phyloP scores from a whole-genome alignment of 2,329 filamentous ascomycete genomes.

The Monosporascus sp. region DNA sequence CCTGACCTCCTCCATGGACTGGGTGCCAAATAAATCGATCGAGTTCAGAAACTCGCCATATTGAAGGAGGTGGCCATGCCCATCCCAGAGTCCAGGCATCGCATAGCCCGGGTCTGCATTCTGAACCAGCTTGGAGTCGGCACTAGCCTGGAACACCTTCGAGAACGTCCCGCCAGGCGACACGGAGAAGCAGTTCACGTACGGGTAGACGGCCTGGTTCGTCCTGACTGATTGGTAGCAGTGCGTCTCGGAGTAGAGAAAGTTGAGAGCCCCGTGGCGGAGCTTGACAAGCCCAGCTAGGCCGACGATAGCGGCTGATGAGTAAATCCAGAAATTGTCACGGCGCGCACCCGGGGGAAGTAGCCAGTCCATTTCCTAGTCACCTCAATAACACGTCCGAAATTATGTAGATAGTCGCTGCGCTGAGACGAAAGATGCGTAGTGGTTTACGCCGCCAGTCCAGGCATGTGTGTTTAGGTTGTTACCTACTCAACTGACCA shows the following conservation, averaged over 20 bases:
- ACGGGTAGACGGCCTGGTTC: constrained; percentile 29
- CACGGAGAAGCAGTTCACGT: constrained; percentile 52
- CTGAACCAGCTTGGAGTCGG: constrained; percentile 21
- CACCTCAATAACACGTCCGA: background rate
- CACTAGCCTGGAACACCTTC: constrained; percentile 36
- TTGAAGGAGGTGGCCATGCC: constrained; percentile 60
- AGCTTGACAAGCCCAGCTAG: constrained; percentile 18
- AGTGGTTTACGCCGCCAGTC: too few species aligned
- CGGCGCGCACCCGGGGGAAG: constrained; percentile 12
- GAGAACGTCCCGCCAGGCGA: constrained; percentile 42
- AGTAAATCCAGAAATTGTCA: constrained; percentile 14
- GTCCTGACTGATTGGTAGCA: constrained; percentile 42
- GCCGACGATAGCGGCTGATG: constrained; percentile 13
- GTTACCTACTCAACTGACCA: too few species aligned
- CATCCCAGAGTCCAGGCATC: constrained; percentile 65
- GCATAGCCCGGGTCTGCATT: constrained; percentile 43
- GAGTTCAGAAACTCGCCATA: constrained; percentile 65
- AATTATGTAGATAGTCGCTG: background rate
- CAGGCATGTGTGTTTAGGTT: too few species aligned
- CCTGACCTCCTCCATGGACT: constrained; percentile 50
- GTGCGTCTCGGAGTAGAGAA: constrained; percentile 26
- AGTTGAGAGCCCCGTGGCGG: constrained; percentile 15
- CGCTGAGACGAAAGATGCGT: too few species aligned
- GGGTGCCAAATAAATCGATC: constrained; percentile 56
- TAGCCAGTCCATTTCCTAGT: constrained; percentile 14